A percentile compares a stretch with the other conserved stretches of the same genome.
Evolutionary conservation across 2,329 filamentous ascomycete genomes (phyloP).

Genomic region (Pseudogymnoascus sp.): DNA sequence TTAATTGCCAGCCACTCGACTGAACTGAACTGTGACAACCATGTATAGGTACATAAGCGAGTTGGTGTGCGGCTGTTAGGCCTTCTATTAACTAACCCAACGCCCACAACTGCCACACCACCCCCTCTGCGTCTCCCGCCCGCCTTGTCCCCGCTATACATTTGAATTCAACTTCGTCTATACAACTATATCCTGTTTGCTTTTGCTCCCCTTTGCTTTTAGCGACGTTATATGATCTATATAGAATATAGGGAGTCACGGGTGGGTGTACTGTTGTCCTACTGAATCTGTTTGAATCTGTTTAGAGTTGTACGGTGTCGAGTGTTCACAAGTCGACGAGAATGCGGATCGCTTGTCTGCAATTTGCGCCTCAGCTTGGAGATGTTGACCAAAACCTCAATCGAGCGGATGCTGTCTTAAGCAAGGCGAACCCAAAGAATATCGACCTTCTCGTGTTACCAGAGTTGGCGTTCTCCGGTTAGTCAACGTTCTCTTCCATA

Average conservation of each 20-base stretch:
- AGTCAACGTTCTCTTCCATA: constrained; percentile 10
- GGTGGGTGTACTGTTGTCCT: not conserved
- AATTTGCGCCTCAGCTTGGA: constrained; percentile 62
- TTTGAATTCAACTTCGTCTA: not conserved
- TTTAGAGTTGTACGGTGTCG: not conserved
- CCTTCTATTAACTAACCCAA: not conserved
- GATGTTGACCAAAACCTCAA: constrained; percentile 62
- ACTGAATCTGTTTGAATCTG: not conserved
- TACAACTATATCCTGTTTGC: not conserved
- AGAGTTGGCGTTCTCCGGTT: constrained; percentile 68
- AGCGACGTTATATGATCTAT: not conserved
- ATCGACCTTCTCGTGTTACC: constrained; percentile 66
- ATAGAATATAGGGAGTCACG: not conserved
- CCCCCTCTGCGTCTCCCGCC: not conserved
- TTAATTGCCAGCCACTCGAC: not conserved
- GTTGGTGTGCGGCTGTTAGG: not conserved
- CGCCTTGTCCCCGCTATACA: not conserved
- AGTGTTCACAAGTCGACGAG: constrained; percentile 13
- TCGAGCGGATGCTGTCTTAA: constrained; percentile 56
- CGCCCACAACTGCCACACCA: not conserved
- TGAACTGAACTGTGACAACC: not conserved
- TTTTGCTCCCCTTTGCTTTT: not conserved
- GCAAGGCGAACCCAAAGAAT: constrained; percentile 39
- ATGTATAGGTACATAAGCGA: not conserved
- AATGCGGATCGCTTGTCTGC: constrained; percentile 63